Conservation (phyloP, 306 rosid species). For the Lathyrus tuberosus region DNA sequence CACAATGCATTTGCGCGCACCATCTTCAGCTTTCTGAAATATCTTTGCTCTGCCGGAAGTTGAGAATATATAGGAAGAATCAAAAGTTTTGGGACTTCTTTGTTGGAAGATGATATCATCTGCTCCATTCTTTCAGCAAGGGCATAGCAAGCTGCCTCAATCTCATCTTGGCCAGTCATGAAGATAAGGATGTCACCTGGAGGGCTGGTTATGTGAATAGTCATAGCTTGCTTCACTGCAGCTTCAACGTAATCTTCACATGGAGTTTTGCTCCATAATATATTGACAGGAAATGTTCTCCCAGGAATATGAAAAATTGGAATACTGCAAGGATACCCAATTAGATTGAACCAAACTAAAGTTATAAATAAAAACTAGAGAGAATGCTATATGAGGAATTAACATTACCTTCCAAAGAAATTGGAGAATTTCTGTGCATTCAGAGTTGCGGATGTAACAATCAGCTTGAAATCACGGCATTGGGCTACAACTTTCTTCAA, state of each 20-base stretch:
- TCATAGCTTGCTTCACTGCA: conserved; percentile 98
- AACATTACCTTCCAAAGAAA: conserved; percentile 91
- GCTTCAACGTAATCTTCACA: conserved; percentile 96
- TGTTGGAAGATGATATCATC: conserved; percentile 68
- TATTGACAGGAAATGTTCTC: conserved; percentile 94
- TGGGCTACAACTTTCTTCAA: conserved; percentile 93
- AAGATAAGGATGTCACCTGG: conserved; percentile 96
- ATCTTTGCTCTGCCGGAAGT: conserved; percentile 99
- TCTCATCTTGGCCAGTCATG: conserved; percentile 99
- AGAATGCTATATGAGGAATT: conserved; percentile 7
- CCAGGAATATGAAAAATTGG: conserved; percentile 92
- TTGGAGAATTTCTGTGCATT: conserved; percentile 90
- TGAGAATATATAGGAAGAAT: conserved; percentile 97
- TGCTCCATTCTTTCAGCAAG: conserved; percentile 95
- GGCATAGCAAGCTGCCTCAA: conserved; percentile 95
- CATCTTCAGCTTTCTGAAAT: conserved; percentile 94
- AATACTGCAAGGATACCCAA: conserved; percentile 64
- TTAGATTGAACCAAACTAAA: conserved; percentile 30
- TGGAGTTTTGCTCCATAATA: conserved; percentile 85
- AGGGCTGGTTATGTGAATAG: conserved; percentile 96
- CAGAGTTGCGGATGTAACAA: conserved; percentile 94
- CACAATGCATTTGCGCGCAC: conserved; percentile 94
- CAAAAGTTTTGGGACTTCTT: conserved; percentile 83
- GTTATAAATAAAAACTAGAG: conserved; percentile 14
- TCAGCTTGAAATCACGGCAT: conserved; percentile 94